Percentiles rank a stretch among this genome's conserved stretches.
Evolutionary conservation across 2,329 filamentous ascomycete species (phyloP).

Genomic region (Ophiostoma sp.): DNA sequence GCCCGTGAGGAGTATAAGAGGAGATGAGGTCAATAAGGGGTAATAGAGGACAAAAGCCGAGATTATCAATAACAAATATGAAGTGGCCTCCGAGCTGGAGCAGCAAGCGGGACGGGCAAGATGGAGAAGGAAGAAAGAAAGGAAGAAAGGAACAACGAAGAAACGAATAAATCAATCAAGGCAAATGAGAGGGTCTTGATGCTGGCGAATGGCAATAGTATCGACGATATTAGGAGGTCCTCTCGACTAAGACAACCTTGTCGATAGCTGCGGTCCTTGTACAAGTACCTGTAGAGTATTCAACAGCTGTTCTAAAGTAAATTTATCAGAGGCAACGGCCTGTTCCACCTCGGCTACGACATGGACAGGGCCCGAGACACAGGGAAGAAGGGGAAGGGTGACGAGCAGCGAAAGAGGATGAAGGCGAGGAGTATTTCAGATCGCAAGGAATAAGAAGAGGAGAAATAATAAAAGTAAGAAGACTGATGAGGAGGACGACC

Average conservation of each 20-base stretch:
- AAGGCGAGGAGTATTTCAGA: neutral
- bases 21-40: neutral
- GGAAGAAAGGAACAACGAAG: neutral
- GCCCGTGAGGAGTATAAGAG: neutral
- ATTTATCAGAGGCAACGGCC: neutral
- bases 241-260: neutral
- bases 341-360: neutral
- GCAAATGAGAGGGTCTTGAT: neutral
- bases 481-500: neutral
- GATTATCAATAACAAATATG: neutral
- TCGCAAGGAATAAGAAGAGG: neutral
- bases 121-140: neutral
- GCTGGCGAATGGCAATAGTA: neutral
- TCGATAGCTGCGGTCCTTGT: neutral
- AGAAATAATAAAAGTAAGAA: neutral
- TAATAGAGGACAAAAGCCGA: neutral
- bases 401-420: neutral
- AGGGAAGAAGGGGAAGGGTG: neutral
- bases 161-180: neutral
- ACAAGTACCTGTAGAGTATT: neutral
- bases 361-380: slow-evolving; percentile 10
- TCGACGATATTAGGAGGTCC: neutral
- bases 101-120: neutral
- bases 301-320: neutral
- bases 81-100: neutral